phyloP scores from a whole-genome alignment of 495 filamentous ascomycete genomes.

The Hyaloscypha variabilis region DNA sequence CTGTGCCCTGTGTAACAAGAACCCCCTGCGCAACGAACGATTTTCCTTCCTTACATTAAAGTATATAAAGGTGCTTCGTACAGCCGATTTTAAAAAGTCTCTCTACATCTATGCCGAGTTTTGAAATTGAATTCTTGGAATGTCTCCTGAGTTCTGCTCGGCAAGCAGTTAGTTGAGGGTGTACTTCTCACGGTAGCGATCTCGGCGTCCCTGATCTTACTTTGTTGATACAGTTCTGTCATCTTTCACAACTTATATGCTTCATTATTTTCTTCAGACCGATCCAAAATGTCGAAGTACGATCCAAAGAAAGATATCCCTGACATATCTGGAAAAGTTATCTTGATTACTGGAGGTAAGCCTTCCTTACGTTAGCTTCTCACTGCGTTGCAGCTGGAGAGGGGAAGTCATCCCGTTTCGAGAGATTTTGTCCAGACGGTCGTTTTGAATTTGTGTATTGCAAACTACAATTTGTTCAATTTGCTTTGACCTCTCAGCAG shows the following conservation, averaged over 20 bases:
- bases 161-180: background rate
- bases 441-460: too few species aligned
- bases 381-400: too few species aligned
- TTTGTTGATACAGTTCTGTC: too few species aligned
- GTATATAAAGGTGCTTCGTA: background rate
- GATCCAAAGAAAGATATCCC: slow-evolving; percentile 59
- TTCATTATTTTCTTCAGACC: background rate
- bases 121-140: background rate
- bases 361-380: background rate
- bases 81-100: background rate
- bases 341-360: slow-evolving; percentile 68
- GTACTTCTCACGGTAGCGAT: background rate
- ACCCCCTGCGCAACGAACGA: background rate
- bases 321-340: slow-evolving; percentile 56
- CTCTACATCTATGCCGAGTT: background rate
- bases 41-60: background rate
- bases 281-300: slow-evolving; percentile 35
- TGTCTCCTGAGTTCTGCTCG: background rate
- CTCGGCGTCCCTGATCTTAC: background rate
- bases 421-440: too few species aligned
- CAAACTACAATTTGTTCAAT: too few species aligned
- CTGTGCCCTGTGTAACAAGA: background rate
- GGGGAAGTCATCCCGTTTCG: too few species aligned
- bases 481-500: too few species aligned
- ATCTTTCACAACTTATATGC: background rate